These are phyloP conservation scores for Paraphoma sp. DNA, from an alignment of 2,329 filamentous ascomycete species.

Conservation along the genomic window DNA sequence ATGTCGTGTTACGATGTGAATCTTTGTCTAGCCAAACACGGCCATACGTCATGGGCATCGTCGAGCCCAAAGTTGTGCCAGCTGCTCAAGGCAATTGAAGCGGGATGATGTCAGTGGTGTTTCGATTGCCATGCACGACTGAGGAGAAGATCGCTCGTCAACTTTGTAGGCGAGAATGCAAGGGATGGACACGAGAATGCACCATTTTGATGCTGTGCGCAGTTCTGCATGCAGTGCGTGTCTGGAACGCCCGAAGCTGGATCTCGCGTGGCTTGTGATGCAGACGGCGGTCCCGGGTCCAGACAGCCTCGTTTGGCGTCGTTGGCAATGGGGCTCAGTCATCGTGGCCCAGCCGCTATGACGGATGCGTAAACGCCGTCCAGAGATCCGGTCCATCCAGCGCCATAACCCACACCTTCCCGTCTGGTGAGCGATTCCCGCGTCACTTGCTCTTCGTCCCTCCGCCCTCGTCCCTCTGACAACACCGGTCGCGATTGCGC, in stretches of 20 bases:
- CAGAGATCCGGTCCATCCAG: slow-evolving; percentile 10
- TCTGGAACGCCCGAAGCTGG: not conserved
- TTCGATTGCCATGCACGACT: slow-evolving; percentile 2
- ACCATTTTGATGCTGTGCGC: not conserved
- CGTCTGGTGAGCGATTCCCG: slow-evolving; percentile 2
- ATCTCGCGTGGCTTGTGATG: not conserved
- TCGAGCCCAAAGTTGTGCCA: not conserved
- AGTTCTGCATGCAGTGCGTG: not conserved
- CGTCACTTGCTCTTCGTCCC: not conserved
- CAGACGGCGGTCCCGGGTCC: not conserved
- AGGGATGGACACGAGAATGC: not conserved
- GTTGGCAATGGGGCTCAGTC: slow-evolving; percentile 5
- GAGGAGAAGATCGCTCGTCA: not conserved
- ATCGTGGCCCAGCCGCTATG: slow-evolving; percentile 1
- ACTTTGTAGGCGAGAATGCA: not conserved
- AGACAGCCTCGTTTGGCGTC: slow-evolving; percentile 14
- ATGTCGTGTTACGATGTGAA: not conserved
- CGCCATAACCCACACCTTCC: slow-evolving; percentile 14
- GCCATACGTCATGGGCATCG: not conserved
- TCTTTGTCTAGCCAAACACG: not conserved
- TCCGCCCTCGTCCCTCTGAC: not conserved
- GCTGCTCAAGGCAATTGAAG: slow-evolving; percentile 2
- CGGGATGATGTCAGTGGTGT: slow-evolving; percentile 20
- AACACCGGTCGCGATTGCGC: not conserved
- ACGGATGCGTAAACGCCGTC: slow-evolving; percentile 23